Evolutionary conservation across 805 yeast genomes (phyloP), one percentile per base, ranked within the genome.

Genomic region (Hanseniaspora meyeri): DNA sequence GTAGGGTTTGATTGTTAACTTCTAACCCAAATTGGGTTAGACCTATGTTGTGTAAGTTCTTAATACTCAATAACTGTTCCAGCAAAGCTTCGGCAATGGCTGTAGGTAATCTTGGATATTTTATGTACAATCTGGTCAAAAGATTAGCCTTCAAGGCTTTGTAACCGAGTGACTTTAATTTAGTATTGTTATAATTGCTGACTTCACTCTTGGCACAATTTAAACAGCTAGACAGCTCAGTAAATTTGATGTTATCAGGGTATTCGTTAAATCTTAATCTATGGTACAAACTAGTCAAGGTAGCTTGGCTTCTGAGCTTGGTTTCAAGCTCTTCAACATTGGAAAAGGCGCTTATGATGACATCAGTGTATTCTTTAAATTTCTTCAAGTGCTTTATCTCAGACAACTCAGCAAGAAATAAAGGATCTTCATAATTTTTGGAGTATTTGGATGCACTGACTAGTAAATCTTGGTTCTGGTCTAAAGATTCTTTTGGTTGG

Each of bases 51-150:
- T 79, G 72, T 57, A 93, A 73, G 0, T 88, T 77, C 16, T 74
- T 77, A 38, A 80, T 77, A 3, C 91, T 86, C 65, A 85, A 77
- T 66, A 81, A 86, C 0, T 93, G 77, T 62, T 86, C 83, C 9
- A 85, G 82, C 0, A 95, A 87, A 7, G 82, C 80, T 62, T 82
- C 80, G 57, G 88, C 77, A 31, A 90, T 83, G 9, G 81, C 77
- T 59, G 84, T 77, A 17, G 99, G 98, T 51, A 93, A 75, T 67
- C 99, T 80, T 55, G 99, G 99, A 68, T 89, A 89, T 61, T 78
- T 80, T 51, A 82, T 70, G 63, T 88, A 72, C 58, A 91, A 73
- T 53, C 57, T 53, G 9, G 51, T 34, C 12, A 53, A 46, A 16
- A 53, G 32, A 24, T 53, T 42, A 7, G 40, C 31, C 27, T 46